phyloP scores from a whole-genome alignment of 2,329 filamentous ascomycete species.

The Akanthomyces uredinophilus region DNA sequence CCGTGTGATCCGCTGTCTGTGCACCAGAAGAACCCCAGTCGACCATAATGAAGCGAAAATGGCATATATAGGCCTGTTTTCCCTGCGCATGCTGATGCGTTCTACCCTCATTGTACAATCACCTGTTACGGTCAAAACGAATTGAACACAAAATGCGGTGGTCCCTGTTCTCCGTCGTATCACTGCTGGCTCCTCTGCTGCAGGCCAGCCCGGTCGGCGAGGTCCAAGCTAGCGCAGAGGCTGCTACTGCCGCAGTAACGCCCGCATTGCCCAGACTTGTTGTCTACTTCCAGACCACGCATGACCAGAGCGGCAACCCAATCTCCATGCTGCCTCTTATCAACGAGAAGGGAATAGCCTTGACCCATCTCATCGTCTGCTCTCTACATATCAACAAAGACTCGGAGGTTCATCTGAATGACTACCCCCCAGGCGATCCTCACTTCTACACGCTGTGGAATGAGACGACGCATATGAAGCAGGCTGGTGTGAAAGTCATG shows the following conservation, averaged over 20 bases:
- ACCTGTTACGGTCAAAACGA: background rate
- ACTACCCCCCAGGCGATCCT: slow-evolving; percentile 60
- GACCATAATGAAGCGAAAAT: background rate
- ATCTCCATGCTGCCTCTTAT: slow-evolving; percentile 47
- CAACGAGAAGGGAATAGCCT: slow-evolving; percentile 35
- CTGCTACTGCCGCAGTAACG: slow-evolving; percentile 15
- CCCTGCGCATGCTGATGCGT: background rate
- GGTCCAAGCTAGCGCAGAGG: background rate
- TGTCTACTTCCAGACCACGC: slow-evolving; percentile 47
- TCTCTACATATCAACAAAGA: slow-evolving; percentile 72
- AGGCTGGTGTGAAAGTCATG: slow-evolving; percentile 67
- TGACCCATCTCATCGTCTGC: slow-evolving; percentile 76
- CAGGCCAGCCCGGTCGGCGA: slow-evolving; percentile 8
- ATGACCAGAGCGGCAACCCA: slow-evolving; percentile 34
- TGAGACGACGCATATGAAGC: slow-evolving; percentile 66
- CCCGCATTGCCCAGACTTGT: slow-evolving; percentile 35
- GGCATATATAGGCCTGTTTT: background rate
- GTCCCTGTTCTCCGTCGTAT: slow-evolving; percentile 5
- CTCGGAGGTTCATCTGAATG: slow-evolving; percentile 68
- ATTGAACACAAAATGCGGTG: background rate
- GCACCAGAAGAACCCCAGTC: background rate
- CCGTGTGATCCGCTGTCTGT: background rate
- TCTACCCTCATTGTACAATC: background rate
- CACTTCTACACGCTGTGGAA: slow-evolving; percentile 69
- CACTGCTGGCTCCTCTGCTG: slow-evolving; percentile 10